Evolutionary conservation across 257 asterid genomes (phyloP), one percentile per base, ranked within the genome.

Genomic region (Jacaranda mimosifolia): DNA sequence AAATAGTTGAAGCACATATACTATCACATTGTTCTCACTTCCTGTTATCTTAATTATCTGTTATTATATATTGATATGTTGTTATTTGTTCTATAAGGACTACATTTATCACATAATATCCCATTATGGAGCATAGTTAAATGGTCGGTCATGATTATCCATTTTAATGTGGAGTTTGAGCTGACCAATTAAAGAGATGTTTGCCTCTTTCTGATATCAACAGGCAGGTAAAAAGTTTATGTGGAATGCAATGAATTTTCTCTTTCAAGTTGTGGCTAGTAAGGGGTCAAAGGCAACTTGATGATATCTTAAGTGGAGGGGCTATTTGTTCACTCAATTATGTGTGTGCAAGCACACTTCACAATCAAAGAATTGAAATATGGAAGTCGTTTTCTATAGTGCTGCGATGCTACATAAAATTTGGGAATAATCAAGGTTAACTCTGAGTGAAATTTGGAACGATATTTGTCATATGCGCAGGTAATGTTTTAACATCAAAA

Each of bases 201-300:
- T 13, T 57, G 36, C 63, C 14, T 57, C 14, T 59, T 15, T 10
- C 7, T 11, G 26, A 18, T 18, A 4, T 21, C 18, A 26, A 26
- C 13, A 57, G 38, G 63, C 38, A 57, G 9, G 14, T 18, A 4
- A 40, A 53, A 52, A 68, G 18, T 9, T 52, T 63, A 14, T n/a
- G 32, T 49, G 73, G 43, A 69, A 12, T 19, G 68, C 80, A 66
- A 65, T 39, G 63, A 13, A 12, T 42, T 60, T 62, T 55, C 43
- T 18, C 72, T 52, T 52, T n/a, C 15, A 52, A 32, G n/a, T 69
- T 26, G 62, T 32, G 26, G 63, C 15, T 48, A 15, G 32, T 26
- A 26, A 26, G 2, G 11, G 43, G 35, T 57, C 38, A 19, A 57
- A n/a, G 15, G 35, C 70, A 63, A 63, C 26, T 57, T 18, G 38